Evolutionary conservation across 257 asterid species (phyloP), one percentile per base, ranked within the genome.

Genomic region (Lavandula angustifolia): DNA sequence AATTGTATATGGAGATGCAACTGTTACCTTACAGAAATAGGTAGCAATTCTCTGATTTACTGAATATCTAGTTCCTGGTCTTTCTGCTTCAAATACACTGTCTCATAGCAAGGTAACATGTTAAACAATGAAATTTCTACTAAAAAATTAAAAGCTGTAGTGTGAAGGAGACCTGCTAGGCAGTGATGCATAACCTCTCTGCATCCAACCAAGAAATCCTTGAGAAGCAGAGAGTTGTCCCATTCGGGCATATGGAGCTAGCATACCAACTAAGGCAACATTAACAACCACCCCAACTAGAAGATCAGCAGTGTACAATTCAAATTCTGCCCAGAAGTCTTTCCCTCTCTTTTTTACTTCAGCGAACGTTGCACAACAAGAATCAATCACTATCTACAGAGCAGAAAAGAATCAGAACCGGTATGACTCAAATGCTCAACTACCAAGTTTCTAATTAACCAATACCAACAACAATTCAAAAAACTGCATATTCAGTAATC

Each of bases 311-410:
- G 89, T 71, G 69, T 90, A 90, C 73, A 94, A 64, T 71, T 94
- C 99, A 68, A 94, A 89, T 73, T 94, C 99, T 9, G 95, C 88
- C 97, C 99, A 94, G 74, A 94, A 94, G 58, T 87, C 96, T 76
- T 94, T 82, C 64, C 97, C 99, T 70, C 99, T 84, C 80, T 86
- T 86, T 68, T 94, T 76, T n/a, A 94, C 95, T 84, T 94, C 97
- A 50, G 97, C 97, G 73, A 94, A 85, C 27, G 97, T 94, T 68
- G 99, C 97, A 72, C 99, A 94, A 54, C 95, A 84, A 18, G 96
- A 87, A 82, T 90, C 99, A 51, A 90, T 90, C 9, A 90, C 92
- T 72, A 90, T 86, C 99, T 94, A 75, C 78, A 78, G 29, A 66
- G 41, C 11, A 22, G 48, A 62, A 46, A 55, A 8, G 5, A 14